phyloP scores from a whole-genome alignment of 2,329 filamentous ascomycete species.

The Dothistroma septosporum region DNA sequence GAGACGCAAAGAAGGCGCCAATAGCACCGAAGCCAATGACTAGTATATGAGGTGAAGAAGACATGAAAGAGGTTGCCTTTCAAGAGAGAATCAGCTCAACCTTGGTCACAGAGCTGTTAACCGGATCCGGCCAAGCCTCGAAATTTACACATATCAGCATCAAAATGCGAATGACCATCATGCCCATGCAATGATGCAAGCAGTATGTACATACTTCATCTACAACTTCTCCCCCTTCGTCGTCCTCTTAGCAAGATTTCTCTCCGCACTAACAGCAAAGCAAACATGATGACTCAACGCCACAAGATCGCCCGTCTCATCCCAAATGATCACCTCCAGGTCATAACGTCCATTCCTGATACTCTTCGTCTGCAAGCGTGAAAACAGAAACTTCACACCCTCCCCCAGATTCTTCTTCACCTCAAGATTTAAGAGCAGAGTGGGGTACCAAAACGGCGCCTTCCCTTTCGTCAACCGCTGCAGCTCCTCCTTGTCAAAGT shows the following conservation, averaged over 20 bases:
- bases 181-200: neutral
- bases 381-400: constrained; percentile 69
- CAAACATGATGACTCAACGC: constrained; percentile 65
- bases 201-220: neutral
- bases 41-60: constrained; percentile 48
- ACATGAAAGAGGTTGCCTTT: constrained; percentile 1
- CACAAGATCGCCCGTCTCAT: constrained; percentile 61
- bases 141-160: neutral
- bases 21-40: constrained; percentile 69
- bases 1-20: constrained; percentile 67
- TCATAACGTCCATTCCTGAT: constrained; percentile 71
- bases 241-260: constrained; percentile 56
- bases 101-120: neutral
- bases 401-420: constrained; percentile 67
- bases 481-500: constrained; percentile 20
- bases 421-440: constrained; percentile 69
- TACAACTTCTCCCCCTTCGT: constrained; percentile 35
- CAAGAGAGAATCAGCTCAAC: neutral
- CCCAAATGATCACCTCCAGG: constrained; percentile 64
- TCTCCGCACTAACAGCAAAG: constrained; percentile 58
- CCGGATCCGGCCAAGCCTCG: neutral
- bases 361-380: constrained; percentile 61
- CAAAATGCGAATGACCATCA: neutral
- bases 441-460: constrained; percentile 67
- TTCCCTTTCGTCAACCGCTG: constrained; percentile 28